Evolutionary conservation across 257 asterid genomes (phyloP), one percentile per base, ranked within the genome.

Genomic region (Anisodus acutangulus): DNA sequence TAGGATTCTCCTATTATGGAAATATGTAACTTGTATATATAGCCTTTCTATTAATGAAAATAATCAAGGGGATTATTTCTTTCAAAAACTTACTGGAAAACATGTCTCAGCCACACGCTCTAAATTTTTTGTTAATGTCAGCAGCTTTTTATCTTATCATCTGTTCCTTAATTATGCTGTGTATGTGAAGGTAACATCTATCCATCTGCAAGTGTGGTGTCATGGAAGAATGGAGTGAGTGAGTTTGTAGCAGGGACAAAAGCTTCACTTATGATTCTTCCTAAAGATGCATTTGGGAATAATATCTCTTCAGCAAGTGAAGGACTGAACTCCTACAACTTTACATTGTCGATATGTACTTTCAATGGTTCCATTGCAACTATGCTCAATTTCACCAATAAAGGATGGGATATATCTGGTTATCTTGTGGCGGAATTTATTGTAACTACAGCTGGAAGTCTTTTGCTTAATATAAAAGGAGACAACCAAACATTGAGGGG

Each of bases 211-310:
- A 98, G 97, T 58, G 85, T 90, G 12, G 78, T 90, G 72, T 90
- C 89, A 2, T 96, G 99, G 99, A 78, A 57, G 60, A 91, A 78
- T 66, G 98, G 89, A 88, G 64, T 67, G 60, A 82, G 90, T 26
- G 95, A 91, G 84, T 91, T 92, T 86, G 82, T 87, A 39, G 93
- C 97, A 10, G 98, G 99, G 85, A 85, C 82, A 37, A 90, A 78
- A 69, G 94, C 90, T 22, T 86, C 84, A 83, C n/a, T 96, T 19
- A 59, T 86, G 64, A 86, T 94, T 87, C 98, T 93, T 74, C 95
- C 94, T 5, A 92, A 88, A 90, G 99, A 96, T 86, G 98, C 97
- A 72, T 96, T 93, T 87, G 99, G 98, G 60, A 96, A 94, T 86
- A 94, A 91, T 63, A 86, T 94, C 39, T 91, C 98, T 82, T 88